Conservation (phyloP, 306 rosid genomes). For the Neltuma alba region DNA sequence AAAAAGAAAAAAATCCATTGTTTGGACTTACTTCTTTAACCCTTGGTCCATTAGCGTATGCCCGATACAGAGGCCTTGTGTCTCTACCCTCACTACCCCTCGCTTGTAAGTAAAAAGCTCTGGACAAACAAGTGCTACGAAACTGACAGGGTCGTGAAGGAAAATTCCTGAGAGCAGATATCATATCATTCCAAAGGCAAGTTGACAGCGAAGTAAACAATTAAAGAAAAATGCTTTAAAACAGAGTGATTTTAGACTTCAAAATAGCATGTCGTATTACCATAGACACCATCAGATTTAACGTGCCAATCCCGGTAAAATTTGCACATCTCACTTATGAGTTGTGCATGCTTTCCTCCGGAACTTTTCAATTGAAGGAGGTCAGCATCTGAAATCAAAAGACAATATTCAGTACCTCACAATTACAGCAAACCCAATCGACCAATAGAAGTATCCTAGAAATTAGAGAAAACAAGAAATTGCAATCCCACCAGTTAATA, state of each 20-base stretch:
- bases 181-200: conserved; percentile 30
- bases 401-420: conserved; percentile 15
- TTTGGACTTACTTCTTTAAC: conserved; percentile 64
- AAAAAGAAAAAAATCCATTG: too few relatives aligned
- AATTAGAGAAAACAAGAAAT: conserved; percentile 28
- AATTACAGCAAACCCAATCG: conserved; percentile 20
- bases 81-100: conserved; percentile 96
- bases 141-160: conserved; percentile 95
- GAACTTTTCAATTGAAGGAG: conserved; percentile 77
- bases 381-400: conserved; percentile 73
- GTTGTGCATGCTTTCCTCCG: conserved; percentile 67
- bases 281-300: conserved; percentile 77
- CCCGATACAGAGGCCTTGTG: conserved; percentile 88
- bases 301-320: conserved; percentile 97
- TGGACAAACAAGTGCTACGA: conserved; percentile 83
- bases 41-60: conserved; percentile 98
- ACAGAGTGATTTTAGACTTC: not conserved
- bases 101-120: conserved; percentile 86
- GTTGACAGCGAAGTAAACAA: not conserved
- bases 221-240: not conserved
- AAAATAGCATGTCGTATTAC: conserved; percentile 43
- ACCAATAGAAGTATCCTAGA: conserved; percentile 12
- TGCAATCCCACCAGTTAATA: conserved; percentile 61
- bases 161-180: conserved; percentile 73
- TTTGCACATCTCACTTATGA: conserved; percentile 67